Evolutionary conservation across 106 monocot species (phyloP), one percentile per base, ranked within the genome.

Genomic region (Apostasia shenzhenica): DNA sequence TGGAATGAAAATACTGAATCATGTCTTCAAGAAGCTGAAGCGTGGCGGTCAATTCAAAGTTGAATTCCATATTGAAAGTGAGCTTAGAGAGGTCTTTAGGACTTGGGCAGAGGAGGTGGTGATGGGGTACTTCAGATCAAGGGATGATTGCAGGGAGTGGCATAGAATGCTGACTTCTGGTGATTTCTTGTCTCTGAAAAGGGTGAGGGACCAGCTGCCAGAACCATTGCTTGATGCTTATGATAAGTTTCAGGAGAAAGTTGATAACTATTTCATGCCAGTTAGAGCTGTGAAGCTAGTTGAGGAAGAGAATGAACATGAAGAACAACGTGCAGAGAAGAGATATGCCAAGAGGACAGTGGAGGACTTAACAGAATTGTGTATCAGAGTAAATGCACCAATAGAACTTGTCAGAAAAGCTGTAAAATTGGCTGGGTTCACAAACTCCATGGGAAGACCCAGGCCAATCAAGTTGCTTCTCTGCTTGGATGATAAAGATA

Each of bases 381-480:
- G 73, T 46, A 83, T 99, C 75, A 92, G 77, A 78, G 92, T 92
- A 38, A 80, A 81, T 69, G 90, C 92, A 42, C 97, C 97, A 6
- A 75, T 92, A 6, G 85, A 90, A 49, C 84, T 85, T 41, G 83
- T 99, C 41, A 89, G 89, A 70, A 87, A 59, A 71, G 71, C 89
- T 14, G 87, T 92, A 1, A 92, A 87, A 76, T 72, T 92, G 71
- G 87, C 89, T 55, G 79, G 85, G 4, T 89, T 99, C 68, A 92
- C 97, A 4, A 99, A 99, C 71, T 67, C 82, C 1, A 99, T 87
- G 97, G 97, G 97, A 13, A 80, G 92, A 45, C 95, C 95, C 3
- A 79, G 86, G 67, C 91, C 95, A 6, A 95, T 95, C 59, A 92
- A 92, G 71, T 14, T 99, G 42, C 92, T 99, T 9, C 63, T 89